Base-by-base conservation (phyloP, 805 yeast species). In the Metschnikowia drakensbergensis region DNA sequence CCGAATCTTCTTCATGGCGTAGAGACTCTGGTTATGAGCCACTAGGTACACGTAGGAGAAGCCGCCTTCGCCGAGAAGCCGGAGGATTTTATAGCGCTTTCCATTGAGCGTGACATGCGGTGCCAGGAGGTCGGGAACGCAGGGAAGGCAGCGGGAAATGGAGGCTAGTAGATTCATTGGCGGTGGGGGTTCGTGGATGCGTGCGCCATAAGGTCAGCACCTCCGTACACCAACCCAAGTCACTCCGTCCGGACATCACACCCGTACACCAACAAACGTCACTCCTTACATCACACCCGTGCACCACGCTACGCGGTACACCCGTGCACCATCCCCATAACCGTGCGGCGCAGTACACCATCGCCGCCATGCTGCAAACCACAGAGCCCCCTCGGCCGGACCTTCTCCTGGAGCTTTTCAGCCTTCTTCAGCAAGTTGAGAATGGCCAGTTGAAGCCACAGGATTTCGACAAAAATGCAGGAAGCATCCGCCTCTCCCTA, bases 61-160 rank as follows among this genome's bases (percentile, higher is more conserved):
- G 10, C 94, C 95, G 2, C 96, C 96, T 68, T 90, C 97, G 7
- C 96, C 96, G 5, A 91, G 70, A n/a, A 91, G 74, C 50, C 81
- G 76, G 46, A 82, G 67, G 13, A 91, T 84, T 57, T 72, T 74
- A 68, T 84, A 87, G 42, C 72, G 71, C 33, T 79, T 74, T 47
- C 80, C 79, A 63, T 86, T 86, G 53, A 91, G 79, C 13, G 72
- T 60, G 8, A 90, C 68, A 6, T 75, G 74, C 0, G 94, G 91
- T 11, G 79, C 62, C 39, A 74, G 63, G 29, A 64, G 47, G 46
- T 60, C 63, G 1, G 76, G 76, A 26, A 75, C 56, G 54, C 82
- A 78, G 5, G 81, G 81, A 7, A 74, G 63, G 53, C 80, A 55
- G 41, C 37, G 45, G 34, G 49, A 45, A 25, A 76, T 22, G 17